Evolutionary conservation across 805 yeast genomes (phyloP), one percentile per base, ranked within the genome.

Genomic region (Saccharomyces eubayanus): DNA sequence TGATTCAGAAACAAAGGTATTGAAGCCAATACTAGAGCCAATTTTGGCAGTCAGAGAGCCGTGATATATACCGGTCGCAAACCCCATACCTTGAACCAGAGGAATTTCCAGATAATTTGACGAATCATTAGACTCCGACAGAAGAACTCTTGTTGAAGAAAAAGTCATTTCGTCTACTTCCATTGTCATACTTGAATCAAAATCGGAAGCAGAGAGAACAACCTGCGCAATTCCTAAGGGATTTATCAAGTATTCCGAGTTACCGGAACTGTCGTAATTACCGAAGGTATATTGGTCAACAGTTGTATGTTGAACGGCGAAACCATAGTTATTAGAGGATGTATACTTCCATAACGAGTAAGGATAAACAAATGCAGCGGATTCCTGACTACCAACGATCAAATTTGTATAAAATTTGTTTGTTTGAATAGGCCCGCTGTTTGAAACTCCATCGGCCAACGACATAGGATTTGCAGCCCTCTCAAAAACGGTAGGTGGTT

Each of bases 381-480:
- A 72, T 27, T 74, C 70, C 67, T 83, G 89, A 50, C 68, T 69
- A 24, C 74, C 84, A 24, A 85, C 71, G 58, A 83, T 70, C 62
- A 86, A 63, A 66, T 88, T 87, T 40, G 81, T 79, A 69, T 79
- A 86, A 68, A 87, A 88, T 70, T 86, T 87, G 74, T 88, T 87
- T 30, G 95, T 88, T 64, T 83, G 81, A 56, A 78, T 74, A 1
- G 82, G 74, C 40, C 70, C 78, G 51, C 69, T 64, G 56, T 74
- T 74, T 46, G 72, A 68, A 40, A 80, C 82, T 36, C 80, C 80
- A 3, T 58, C 59, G 20, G 85, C 82, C 43, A 82, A 64, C 0
- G 62, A 59, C 53, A 81, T 65, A 11, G 78, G 78, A 49, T 79
- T 73, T 3, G 66, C 73, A 43, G 74, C 74, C 51, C 78, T 72